phyloP scores from a whole-genome alignment of 768 basidiomycete species.

The Termitomyces titanicus region DNA sequence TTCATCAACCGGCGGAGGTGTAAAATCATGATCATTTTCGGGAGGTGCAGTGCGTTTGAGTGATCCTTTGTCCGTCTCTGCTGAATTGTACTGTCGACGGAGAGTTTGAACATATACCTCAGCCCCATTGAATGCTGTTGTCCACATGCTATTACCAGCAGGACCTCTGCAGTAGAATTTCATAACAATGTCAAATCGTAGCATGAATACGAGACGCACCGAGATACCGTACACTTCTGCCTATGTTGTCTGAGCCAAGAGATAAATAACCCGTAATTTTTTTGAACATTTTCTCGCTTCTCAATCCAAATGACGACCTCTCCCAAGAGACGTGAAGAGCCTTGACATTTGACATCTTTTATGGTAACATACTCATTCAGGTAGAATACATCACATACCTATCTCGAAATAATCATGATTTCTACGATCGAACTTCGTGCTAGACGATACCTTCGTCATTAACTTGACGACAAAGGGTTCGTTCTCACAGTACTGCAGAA shows the following conservation, averaged over 20 bases:
- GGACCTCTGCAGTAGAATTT: not conserved
- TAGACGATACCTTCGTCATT: not conserved
- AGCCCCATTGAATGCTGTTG: not conserved
- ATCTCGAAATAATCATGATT: conserved; percentile 4
- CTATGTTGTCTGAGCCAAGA: conserved; percentile 7
- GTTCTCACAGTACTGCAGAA: not conserved
- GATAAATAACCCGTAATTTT: conserved; percentile 1
- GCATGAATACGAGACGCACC: not conserved
- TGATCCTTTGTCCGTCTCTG: not conserved
- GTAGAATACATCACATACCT: conserved; percentile 1
- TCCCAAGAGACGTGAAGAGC: conserved; percentile 10
- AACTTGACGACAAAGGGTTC: not conserved
- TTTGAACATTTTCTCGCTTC: not conserved
- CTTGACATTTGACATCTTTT: not conserved
- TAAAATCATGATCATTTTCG: conserved; percentile 5
- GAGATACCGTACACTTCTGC: not conserved
- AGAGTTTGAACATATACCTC: not conserved
- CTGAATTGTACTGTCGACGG: not conserved
- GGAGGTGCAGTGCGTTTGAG: conserved; percentile 4
- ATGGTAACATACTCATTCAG: not conserved
- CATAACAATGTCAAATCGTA: not conserved
- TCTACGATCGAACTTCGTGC: not conserved
- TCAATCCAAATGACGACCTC: conserved; percentile 19
- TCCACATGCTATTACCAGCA: conserved; percentile 7
- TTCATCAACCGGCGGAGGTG: conserved; percentile 5